These are phyloP conservation scores for Eugenia klotzschiana DNA, from an alignment of 441 rosid genomes.

Conservation along the genomic window DNA sequence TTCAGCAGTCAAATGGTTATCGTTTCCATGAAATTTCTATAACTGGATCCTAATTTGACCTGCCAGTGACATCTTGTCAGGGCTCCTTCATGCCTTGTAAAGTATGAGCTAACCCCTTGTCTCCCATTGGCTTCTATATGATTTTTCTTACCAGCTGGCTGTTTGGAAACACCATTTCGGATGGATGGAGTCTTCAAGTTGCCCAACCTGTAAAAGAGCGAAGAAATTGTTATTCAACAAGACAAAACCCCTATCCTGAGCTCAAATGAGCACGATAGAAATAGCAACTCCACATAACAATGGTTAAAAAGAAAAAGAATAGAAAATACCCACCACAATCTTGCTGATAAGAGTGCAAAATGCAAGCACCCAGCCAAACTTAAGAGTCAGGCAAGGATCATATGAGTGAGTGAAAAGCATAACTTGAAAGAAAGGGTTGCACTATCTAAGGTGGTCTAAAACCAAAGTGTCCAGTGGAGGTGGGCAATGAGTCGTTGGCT, in stretches of 20 bases:
- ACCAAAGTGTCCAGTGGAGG: neutral
- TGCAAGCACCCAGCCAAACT: neutral
- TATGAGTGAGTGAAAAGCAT: neutral
- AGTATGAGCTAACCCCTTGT: conserved; percentile 71
- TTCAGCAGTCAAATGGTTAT: conserved; percentile 7
- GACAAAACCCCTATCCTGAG: neutral
- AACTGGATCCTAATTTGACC: conserved; percentile 17
- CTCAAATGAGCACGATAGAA: neutral
- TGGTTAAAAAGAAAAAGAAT: neutral
- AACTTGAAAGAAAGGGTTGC: neutral
- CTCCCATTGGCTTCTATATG: conserved; percentile 30
- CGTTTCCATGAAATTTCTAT: neutral
- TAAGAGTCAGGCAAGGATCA: neutral
- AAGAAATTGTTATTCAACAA: conserved; percentile 9
- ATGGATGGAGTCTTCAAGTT: conserved; percentile 27
- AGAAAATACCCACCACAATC: neutral
- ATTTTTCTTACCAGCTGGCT: conserved; percentile 15
- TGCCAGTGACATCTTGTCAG: conserved; percentile 82
- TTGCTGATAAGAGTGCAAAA: neutral
- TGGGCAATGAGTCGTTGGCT: neutral
- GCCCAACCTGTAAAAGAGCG: conserved; percentile 39
- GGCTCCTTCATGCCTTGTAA: conserved; percentile 69
- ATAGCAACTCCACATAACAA: neutral
- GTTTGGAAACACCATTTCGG: conserved; percentile 17
- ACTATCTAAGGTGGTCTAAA: neutral